phyloP scores from a whole-genome alignment of 2,329 filamentous ascomycete species.

The Penicillium sp. region DNA sequence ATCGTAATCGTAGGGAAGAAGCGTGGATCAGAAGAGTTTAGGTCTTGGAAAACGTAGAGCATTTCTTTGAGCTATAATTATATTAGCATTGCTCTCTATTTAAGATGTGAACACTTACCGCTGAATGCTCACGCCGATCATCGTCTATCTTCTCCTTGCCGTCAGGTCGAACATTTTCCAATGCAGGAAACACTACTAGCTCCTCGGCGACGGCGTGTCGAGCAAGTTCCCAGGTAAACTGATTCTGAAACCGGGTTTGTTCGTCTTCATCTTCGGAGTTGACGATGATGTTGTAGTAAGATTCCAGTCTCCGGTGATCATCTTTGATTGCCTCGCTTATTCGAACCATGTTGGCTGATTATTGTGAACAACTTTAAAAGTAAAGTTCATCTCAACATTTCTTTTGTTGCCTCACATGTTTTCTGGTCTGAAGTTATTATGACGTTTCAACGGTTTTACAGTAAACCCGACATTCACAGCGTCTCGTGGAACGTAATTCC shows the following conservation, averaged over 20 bases:
- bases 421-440: not conserved
- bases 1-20: conserved; percentile 48
- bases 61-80: conserved; percentile 51
- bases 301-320: conserved; percentile 46
- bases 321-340: conserved; percentile 42
- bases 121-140: conserved; percentile 51
- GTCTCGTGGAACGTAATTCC: conserved; percentile 1
- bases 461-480: not conserved
- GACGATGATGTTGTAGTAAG: conserved; percentile 47
- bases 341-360: conserved; percentile 19
- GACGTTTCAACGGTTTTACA: not conserved
- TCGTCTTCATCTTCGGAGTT: conserved; percentile 45
- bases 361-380: not conserved
- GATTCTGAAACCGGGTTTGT: conserved; percentile 49
- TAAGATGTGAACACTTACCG: conserved; percentile 28
- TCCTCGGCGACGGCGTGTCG: conserved; percentile 55
- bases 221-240: conserved; percentile 55
- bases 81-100: not conserved
- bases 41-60: conserved; percentile 52
- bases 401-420: not conserved
- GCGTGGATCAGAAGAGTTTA: conserved; percentile 41
- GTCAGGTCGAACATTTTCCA: conserved; percentile 50
- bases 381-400: not conserved
- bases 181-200: conserved; percentile 55
- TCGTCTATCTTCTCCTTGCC: conserved; percentile 52